Percentiles rank a stretch among this genome's conserved stretches.
phyloP scores from a whole-genome alignment of 257 asterid genomes.

The Solanum dulcamara region DNA sequence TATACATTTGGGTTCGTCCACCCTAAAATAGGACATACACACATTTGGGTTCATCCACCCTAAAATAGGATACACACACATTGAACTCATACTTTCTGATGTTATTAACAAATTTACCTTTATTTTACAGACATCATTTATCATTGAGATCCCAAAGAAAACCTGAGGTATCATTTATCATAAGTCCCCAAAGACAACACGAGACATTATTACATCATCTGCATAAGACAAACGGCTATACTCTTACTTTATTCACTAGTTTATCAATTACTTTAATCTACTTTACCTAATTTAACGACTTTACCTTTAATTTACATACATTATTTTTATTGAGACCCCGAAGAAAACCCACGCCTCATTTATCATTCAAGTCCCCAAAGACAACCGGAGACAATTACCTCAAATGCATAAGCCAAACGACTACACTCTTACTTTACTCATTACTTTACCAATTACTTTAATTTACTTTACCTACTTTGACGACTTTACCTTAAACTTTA shows the following conservation, averaged over 20 bases:
- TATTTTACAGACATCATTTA: not conserved
- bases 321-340: not conserved
- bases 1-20: no score
- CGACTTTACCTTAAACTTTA: not conserved
- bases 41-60: no score
- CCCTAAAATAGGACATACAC: no score
- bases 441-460: not conserved
- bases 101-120: no score
- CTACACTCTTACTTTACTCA: not conserved
- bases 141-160: not conserved
- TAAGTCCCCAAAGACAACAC: not conserved
- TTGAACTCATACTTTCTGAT: no score
- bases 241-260: not conserved
- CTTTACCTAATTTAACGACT: not conserved
- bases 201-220: not conserved
- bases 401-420: not conserved
- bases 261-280: not conserved
- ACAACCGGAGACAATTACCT: not conserved
- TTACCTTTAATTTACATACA: not conserved
- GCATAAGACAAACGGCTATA: not conserved
- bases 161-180: not conserved
- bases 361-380: not conserved
- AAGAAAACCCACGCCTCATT: not conserved
- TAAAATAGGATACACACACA: no score
- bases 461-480: not conserved